A percentile compares a stretch with the other conserved stretches of the same genome.
These are phyloP conservation scores for Nicotiana benthamiana DNA, from an alignment of 257 asterid species.

Conservation along the genomic window DNA sequence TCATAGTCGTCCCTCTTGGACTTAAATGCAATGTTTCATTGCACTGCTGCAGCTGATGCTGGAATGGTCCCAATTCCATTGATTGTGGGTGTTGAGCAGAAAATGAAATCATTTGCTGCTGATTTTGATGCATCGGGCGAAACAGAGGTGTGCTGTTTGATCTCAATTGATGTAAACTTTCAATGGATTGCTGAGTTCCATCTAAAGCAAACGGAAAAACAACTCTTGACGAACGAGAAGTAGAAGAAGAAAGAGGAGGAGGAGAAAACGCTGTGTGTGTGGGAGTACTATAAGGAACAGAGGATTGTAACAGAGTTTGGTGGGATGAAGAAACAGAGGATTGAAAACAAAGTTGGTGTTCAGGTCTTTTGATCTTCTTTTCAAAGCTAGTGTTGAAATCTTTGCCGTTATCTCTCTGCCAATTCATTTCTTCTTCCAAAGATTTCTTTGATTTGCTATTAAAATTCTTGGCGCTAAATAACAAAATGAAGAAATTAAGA, in stretches of 20 bases:
- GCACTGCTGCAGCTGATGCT: slow-evolving; percentile 45
- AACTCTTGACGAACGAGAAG: slow-evolving; percentile 21
- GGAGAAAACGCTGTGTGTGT: neutral
- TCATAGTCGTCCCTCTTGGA: slow-evolving; percentile 35
- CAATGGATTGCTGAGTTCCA: slow-evolving; percentile 23
- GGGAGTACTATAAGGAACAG: neutral
- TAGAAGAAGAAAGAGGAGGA: slow-evolving; percentile 12
- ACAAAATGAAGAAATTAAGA: neutral
- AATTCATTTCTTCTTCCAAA: slow-evolving; percentile 5
- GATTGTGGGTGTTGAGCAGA: slow-evolving; percentile 42
- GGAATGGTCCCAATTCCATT: slow-evolving; percentile 23
- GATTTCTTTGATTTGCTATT: slow-evolving; percentile 45
- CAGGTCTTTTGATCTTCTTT: slow-evolving; percentile 48
- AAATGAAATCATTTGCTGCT: slow-evolving; percentile 70
- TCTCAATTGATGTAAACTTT: slow-evolving; percentile 15
- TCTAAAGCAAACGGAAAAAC: slow-evolving; percentile 55
- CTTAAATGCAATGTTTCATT: slow-evolving; percentile 57
- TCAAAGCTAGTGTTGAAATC: neutral
- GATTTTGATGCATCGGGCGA: slow-evolving; percentile 26
- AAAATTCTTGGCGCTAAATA: neutral
- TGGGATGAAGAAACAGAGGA: slow-evolving; percentile 17
- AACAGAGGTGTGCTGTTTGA: slow-evolving; percentile 28
- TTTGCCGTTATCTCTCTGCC: slow-evolving; percentile 17
- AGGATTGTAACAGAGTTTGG: neutral
- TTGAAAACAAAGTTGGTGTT: slow-evolving; percentile 23